phyloP scores from a whole-genome alignment of 1,284 basidiomycete genomes.

The Ceratobasidium sp. region DNA sequence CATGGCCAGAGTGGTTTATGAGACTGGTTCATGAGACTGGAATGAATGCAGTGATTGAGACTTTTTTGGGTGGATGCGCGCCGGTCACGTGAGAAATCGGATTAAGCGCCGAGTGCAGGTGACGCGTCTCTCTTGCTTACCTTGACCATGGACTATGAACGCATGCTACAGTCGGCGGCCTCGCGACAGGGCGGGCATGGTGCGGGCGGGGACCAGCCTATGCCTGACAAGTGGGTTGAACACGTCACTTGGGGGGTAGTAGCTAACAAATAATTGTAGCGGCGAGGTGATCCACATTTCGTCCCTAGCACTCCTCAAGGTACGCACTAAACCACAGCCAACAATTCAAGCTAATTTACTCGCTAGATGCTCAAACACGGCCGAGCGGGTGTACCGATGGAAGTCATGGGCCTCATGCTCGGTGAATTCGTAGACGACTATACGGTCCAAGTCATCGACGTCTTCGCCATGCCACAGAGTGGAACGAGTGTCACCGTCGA shows the following conservation, averaged over 20 bases:
- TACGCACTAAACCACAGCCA: conserved; percentile 47
- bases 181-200: conserved; percentile 40
- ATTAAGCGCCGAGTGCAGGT: conserved; percentile 25
- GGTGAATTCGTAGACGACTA: conserved; percentile 99
- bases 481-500: conserved; percentile 99
- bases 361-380: conserved; percentile 98
- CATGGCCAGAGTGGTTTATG: conserved; percentile 10
- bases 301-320: conserved; percentile 91
- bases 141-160: conserved; percentile 39
- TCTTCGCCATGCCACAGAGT: conserved; percentile 99
- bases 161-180: conserved; percentile 38
- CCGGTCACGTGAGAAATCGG: conserved; percentile 1
- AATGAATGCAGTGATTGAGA: background rate
- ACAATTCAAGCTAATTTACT: conserved; percentile 1
- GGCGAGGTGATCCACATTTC: conserved; percentile 98
- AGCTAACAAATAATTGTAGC: conserved; percentile 54
- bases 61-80: background rate
- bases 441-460: conserved; percentile 93
- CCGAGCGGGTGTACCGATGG: conserved; percentile 98
- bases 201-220: conserved; percentile 56
- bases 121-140: conserved; percentile 35
- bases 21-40: conserved; percentile 14
- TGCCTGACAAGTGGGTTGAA: conserved; percentile 70
- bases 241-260: background rate
- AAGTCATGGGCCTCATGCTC: conserved; percentile 99